Conservation (phyloP, 164 flowering plant genomes). For the Aristolochia californica region DNA sequence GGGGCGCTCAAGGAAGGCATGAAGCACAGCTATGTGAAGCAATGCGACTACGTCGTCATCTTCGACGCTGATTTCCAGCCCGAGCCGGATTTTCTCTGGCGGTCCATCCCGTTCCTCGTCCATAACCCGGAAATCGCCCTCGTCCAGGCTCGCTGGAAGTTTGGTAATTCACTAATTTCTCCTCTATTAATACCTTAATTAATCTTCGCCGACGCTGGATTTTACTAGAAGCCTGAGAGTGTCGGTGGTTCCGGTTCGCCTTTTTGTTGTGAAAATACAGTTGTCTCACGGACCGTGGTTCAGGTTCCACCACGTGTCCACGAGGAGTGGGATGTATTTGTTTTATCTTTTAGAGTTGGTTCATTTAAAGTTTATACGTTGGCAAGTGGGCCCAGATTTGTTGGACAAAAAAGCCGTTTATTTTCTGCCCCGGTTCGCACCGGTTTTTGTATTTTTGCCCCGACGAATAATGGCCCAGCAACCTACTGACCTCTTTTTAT, state of each 20-base stretch:
- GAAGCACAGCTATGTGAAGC: conserved; percentile 66
- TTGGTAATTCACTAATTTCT: conserved; percentile 38
- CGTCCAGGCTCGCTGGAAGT: conserved; percentile 92
- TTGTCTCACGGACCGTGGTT: too few species aligned
- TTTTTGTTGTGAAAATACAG: too few species aligned
- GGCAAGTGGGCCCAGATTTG: too few species aligned
- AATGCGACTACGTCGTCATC: conserved; percentile 80
- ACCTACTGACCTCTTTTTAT: too few species aligned
- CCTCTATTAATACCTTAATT: not conserved
- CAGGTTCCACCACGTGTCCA: too few species aligned
- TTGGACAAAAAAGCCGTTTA: too few species aligned
- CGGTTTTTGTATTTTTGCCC: too few species aligned
- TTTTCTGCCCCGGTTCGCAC: too few species aligned
- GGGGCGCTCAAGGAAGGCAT: conserved; percentile 94
- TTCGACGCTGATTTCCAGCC: conserved; percentile 97
- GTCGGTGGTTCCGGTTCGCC: conserved; percentile 9
- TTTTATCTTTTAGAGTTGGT: too few species aligned
- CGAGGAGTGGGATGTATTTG: too few species aligned
- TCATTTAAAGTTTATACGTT: too few species aligned
- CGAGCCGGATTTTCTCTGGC: conserved; percentile 70
- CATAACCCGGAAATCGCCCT: conserved; percentile 70
- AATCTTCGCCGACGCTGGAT: not conserved
- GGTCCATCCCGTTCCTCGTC: conserved; percentile 66
- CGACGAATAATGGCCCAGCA: too few species aligned
- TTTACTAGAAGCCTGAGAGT: not conserved